These are phyloP conservation scores for Nothophytophthora sp. DNA, from an alignment of 352 stramenopile species.

Conservation along the genomic window DNA sequence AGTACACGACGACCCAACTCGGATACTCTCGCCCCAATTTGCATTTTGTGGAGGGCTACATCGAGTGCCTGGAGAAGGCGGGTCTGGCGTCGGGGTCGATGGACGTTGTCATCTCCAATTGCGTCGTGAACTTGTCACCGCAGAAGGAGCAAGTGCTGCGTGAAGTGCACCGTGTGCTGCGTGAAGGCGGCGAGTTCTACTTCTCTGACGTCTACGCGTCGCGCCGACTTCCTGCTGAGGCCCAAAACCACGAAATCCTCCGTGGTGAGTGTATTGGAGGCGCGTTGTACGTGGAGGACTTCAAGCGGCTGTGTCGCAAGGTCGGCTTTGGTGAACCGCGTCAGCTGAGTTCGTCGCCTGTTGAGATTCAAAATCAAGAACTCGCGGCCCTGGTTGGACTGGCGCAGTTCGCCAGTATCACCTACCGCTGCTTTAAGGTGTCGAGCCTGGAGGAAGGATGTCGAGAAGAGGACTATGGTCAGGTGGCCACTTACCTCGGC, in stretches of 20 bases:
- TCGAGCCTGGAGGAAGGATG: constrained; percentile 42
- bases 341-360: constrained; percentile 78
- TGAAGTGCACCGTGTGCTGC: constrained; percentile 80
- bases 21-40: constrained; percentile 78
- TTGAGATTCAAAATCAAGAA: constrained; percentile 65
- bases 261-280: constrained; percentile 91
- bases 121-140: constrained; percentile 92
- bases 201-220: constrained; percentile 92
- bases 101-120: constrained; percentile 93
- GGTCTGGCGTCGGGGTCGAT: constrained; percentile 71
- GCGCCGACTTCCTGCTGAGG: constrained; percentile 70
- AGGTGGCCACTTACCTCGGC: constrained; percentile 92
- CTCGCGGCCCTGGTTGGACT: constrained; percentile 65
- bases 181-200: constrained; percentile 89
- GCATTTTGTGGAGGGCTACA: constrained; percentile 86
- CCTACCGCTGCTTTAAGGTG: constrained; percentile 92
- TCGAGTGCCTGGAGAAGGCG: constrained; percentile 87
- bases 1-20: constrained; percentile 73
- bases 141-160: constrained; percentile 91
- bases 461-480: constrained; percentile 92
- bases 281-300: constrained; percentile 93
- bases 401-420: constrained; percentile 88
- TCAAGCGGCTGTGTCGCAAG: constrained; percentile 77
- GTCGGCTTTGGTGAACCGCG: constrained; percentile 88
- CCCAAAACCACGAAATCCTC: constrained; percentile 76